Percentiles rank a stretch among this genome's conserved stretches.
Conservation (phyloP, 345 rosid genomes). For the Eucalyptus albens region DNA sequence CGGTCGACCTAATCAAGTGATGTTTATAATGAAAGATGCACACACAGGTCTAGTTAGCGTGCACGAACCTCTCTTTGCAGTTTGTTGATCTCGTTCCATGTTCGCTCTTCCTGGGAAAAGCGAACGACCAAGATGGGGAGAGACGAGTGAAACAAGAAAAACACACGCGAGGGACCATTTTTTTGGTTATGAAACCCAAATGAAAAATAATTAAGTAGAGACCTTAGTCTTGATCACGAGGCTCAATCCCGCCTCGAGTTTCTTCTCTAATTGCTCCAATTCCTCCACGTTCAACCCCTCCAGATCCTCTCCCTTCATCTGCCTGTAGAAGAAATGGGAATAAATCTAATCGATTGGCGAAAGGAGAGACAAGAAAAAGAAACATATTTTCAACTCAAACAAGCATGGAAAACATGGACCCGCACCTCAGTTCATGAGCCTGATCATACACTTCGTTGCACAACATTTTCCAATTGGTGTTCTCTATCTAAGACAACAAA, state of each 20-base stretch:
- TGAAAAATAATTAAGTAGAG: not conserved
- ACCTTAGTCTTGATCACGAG: not conserved
- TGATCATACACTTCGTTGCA: no score
- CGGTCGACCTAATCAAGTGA: not conserved
- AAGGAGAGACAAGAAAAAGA: not conserved
- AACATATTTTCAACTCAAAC: not conserved
- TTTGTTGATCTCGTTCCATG: not conserved
- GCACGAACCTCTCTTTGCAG: not conserved
- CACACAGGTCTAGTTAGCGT: not conserved
- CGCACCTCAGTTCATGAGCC: no score
- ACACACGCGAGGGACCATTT: not conserved
- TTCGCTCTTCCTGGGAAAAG: not conserved
- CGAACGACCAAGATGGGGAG: not conserved
- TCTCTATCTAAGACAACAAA: no score
- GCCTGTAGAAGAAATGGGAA: not conserved
- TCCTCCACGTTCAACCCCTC: slow-evolving; percentile 5
- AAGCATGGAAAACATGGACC: not conserved
- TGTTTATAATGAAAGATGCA: not conserved
- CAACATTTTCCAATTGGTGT: no score
- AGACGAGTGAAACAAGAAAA: not conserved
- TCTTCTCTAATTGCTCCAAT: slow-evolving; percentile 1
- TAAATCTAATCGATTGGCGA: not conserved
- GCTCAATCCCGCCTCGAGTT: not conserved
- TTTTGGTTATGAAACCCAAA: not conserved
- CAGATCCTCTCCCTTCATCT: slow-evolving; percentile 13